Conservation (phyloP, 495 filamentous ascomycete genomes). For the Aspergillus asperescens region DNA sequence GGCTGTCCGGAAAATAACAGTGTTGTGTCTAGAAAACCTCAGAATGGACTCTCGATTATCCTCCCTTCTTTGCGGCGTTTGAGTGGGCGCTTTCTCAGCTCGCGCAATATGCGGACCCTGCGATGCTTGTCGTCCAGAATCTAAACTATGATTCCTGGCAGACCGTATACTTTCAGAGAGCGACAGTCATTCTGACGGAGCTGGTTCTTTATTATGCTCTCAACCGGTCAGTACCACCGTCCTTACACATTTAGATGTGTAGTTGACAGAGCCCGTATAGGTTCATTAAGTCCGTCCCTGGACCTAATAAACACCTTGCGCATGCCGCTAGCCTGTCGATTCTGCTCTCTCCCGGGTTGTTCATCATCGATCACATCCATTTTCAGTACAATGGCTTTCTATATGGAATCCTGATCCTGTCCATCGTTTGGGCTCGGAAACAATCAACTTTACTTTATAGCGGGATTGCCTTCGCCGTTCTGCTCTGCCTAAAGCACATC, state of each 20-base stretch:
- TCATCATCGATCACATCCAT: conserved; percentile 98
- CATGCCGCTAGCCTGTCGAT: conserved; percentile 87
- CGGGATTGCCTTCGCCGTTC: conserved; percentile 72
- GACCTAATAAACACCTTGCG: conserved; percentile 63
- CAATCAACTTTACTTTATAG: conserved; percentile 70
- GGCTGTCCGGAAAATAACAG: not conserved
- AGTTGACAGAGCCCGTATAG: conserved; percentile 33
- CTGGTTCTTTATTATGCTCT: conserved; percentile 80
- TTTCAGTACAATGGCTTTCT: conserved; percentile 99
- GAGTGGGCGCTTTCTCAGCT: conserved; percentile 88
- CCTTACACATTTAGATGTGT: not conserved
- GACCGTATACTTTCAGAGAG: conserved; percentile 87
- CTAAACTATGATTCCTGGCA: conserved; percentile 82
- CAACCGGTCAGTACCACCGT: conserved; percentile 51
- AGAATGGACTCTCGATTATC: conserved; percentile 98
- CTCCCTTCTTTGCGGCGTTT: conserved; percentile 94
- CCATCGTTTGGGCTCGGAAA: conserved; percentile 73
- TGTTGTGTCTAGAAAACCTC: conserved; percentile 63
- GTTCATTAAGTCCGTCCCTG: conserved; percentile 63
- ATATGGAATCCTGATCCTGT: conserved; percentile 83
- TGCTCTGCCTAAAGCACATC: conserved; percentile 95
- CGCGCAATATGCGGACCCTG: conserved; percentile 69
- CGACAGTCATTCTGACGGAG: conserved; percentile 83
- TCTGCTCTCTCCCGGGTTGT: conserved; percentile 81
- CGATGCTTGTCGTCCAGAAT: conserved; percentile 76